Evolutionary conservation across 148 eudicot genomes (phyloP).

Genomic region (Polygonum aviculare): DNA sequence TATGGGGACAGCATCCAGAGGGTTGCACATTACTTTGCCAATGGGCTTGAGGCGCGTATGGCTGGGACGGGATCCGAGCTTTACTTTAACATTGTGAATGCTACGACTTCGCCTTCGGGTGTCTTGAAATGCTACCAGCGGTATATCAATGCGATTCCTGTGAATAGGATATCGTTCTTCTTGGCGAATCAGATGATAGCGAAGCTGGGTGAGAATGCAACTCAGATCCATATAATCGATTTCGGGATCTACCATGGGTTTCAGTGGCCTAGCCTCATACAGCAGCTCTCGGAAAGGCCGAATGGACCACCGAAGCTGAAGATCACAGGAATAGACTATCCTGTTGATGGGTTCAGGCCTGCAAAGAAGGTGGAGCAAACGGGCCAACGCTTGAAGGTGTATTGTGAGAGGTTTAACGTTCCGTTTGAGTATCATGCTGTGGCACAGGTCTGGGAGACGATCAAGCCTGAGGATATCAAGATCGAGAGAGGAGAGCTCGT

Average conservation of each 20-base stretch:
- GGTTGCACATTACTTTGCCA: constrained; percentile 48
- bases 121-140: constrained; percentile 8
- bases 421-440: constrained; percentile 15
- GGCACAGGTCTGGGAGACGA: constrained; percentile 12
- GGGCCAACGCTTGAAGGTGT: constrained; percentile 1
- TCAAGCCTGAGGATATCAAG: constrained; percentile 12
- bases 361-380: constrained; percentile 13
- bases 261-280: constrained; percentile 28
- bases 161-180: constrained; percentile 14
- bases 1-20: constrained; percentile 41
- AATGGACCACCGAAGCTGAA: constrained; percentile 12
- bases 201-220: constrained; percentile 11
- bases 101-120: background rate
- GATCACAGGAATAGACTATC: constrained; percentile 15
- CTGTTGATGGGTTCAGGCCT: constrained; percentile 12
- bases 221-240: constrained; percentile 27
- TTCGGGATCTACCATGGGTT: constrained; percentile 21
- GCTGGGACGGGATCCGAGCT: constrained; percentile 10
- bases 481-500: constrained; percentile 22
- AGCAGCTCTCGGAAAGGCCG: constrained; percentile 5
- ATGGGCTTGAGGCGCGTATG: constrained; percentile 45
- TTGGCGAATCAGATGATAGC: constrained; percentile 14
- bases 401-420: constrained; percentile 15
- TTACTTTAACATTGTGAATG: constrained; percentile 1
- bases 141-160: constrained; percentile 5